Evolutionary conservation across 2,329 filamentous ascomycete genomes (phyloP).

Genomic region (Cercospora brassicicola): DNA sequence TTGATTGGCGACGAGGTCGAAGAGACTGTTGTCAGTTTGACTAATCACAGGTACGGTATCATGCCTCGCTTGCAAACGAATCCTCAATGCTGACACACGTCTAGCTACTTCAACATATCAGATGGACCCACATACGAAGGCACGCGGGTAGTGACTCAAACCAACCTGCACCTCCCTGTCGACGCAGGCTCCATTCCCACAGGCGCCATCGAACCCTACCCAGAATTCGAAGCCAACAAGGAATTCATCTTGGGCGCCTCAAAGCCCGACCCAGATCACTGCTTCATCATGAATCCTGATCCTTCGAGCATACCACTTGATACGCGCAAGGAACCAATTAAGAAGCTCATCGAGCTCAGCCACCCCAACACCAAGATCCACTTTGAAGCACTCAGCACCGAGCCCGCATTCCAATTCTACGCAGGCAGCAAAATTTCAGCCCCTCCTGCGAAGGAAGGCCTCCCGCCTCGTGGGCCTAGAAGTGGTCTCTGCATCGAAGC

Average conservation of each 20-base stretch:
- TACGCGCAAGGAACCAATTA: slow-evolving; percentile 59
- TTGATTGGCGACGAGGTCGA: slow-evolving; percentile 70
- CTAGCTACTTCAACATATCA: slow-evolving; percentile 68
- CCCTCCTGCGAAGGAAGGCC: slow-evolving; percentile 56
- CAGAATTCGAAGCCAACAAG: slow-evolving; percentile 63
- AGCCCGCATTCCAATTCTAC: slow-evolving; percentile 97
- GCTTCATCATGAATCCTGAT: slow-evolving; percentile 74
- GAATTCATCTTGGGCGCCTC: slow-evolving; percentile 70
- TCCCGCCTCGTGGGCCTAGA: slow-evolving; percentile 64
- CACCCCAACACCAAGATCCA: slow-evolving; percentile 75
- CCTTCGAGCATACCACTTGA: slow-evolving; percentile 54
- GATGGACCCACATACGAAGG: slow-evolving; percentile 61
- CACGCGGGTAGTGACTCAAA: slow-evolving; percentile 60
- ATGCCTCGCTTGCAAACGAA: slow-evolving; percentile 4
- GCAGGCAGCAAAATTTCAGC: slow-evolving; percentile 83
- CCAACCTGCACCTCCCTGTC: slow-evolving; percentile 69
- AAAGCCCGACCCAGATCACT: slow-evolving; percentile 81
- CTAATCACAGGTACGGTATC: slow-evolving; percentile 76
- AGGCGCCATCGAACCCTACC: slow-evolving; percentile 63
- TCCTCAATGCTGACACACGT: slow-evolving; percentile 18
- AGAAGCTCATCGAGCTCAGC: slow-evolving; percentile 67
- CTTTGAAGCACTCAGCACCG: slow-evolving; percentile 84
- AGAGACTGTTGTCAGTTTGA: slow-evolving; percentile 91
- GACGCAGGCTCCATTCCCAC: slow-evolving; percentile 74
- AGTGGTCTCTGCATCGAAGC: slow-evolving; percentile 91